Percentiles rank a stretch among this genome's conserved stretches.
These are phyloP conservation scores for Fusarium miscanthi DNA, from an alignment of 2,329 filamentous ascomycete genomes.

Conservation along the genomic window DNA sequence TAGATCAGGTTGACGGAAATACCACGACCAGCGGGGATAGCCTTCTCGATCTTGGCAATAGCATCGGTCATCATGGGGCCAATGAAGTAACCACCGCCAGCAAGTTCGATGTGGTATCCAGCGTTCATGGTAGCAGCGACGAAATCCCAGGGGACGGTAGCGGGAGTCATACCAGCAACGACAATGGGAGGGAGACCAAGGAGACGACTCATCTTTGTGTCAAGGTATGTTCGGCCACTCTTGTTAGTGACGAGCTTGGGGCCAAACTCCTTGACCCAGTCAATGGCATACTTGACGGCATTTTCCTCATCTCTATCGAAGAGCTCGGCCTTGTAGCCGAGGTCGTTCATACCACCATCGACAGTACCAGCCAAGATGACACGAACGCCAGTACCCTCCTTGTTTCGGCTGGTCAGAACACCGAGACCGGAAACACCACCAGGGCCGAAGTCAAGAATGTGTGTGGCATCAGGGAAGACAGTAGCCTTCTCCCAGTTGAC, in stretches of 20 bases:
- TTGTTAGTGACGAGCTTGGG: conserved; percentile 93
- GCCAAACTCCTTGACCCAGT: conserved; percentile 98
- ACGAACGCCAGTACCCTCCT: conserved; percentile 96
- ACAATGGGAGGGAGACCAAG: conserved; percentile 87
- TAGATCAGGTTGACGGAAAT: conserved; percentile 94
- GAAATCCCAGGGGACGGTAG: conserved; percentile 90
- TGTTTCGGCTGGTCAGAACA: conserved; percentile 97
- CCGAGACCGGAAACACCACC: conserved; percentile 97
- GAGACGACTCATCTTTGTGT: conserved; percentile 94
- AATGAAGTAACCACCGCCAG: conserved; percentile 89
- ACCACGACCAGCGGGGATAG: conserved; percentile 85
- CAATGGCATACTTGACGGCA: conserved; percentile 91
- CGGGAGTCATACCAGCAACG: conserved; percentile 94
- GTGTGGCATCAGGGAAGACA: conserved; percentile 88
- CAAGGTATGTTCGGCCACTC: conserved; percentile 88
- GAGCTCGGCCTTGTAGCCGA: conserved; percentile 97
- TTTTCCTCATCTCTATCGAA: conserved; percentile 97
- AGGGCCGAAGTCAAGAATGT: conserved; percentile 96
- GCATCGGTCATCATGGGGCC: conserved; percentile 85
- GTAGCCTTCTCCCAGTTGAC: conserved; percentile 98
- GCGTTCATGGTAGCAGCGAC: conserved; percentile 93
- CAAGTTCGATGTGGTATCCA: conserved; percentile 93
- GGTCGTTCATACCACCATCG: conserved; percentile 87
- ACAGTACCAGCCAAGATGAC: conserved; percentile 96
- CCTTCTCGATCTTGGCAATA: conserved; percentile 84